A percentile compares a stretch with the other conserved stretches of the same genome.
Conservation (phyloP, 352 stramenopile genomes). For the Globisporangium cederbergense region DNA sequence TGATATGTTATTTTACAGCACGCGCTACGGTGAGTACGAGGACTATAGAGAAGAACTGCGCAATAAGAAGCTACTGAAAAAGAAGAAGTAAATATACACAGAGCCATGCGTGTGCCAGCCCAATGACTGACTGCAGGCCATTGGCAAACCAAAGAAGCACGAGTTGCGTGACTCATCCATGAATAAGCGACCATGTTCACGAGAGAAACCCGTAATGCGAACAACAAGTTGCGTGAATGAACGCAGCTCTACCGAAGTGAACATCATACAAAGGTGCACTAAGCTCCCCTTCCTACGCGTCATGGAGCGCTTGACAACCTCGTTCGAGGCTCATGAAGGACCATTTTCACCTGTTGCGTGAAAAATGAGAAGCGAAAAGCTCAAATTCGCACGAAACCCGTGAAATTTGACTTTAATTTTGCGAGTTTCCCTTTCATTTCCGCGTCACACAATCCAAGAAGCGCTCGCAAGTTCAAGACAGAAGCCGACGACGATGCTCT, state of each 20-base stretch:
- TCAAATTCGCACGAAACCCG: not conserved
- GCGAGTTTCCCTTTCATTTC: not conserved
- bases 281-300: not conserved
- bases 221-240: not conserved
- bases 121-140: not conserved
- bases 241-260: not conserved
- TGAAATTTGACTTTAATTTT: not conserved
- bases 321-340: not conserved
- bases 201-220: not conserved
- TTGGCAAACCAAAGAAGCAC: not conserved
- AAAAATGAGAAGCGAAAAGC: too few relatives aligned
- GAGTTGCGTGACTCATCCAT: slow-evolving; percentile 3
- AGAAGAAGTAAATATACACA: slow-evolving; percentile 40
- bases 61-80: slow-evolving; percentile 81
- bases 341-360: not conserved
- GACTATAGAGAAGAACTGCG: slow-evolving; percentile 80
- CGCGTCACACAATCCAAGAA: slow-evolving; percentile 3
- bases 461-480: slow-evolving; percentile 11
- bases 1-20: slow-evolving; percentile 28
- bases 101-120: not conserved
- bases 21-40: slow-evolving; percentile 77
- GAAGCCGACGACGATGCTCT: slow-evolving; percentile 12
- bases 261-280: not conserved
- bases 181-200: not conserved
- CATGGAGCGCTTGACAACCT: not conserved